Evolutionary conservation across 768 basidiomycete species (phyloP).

Genomic region (Phlegmacium glaucopus): DNA sequence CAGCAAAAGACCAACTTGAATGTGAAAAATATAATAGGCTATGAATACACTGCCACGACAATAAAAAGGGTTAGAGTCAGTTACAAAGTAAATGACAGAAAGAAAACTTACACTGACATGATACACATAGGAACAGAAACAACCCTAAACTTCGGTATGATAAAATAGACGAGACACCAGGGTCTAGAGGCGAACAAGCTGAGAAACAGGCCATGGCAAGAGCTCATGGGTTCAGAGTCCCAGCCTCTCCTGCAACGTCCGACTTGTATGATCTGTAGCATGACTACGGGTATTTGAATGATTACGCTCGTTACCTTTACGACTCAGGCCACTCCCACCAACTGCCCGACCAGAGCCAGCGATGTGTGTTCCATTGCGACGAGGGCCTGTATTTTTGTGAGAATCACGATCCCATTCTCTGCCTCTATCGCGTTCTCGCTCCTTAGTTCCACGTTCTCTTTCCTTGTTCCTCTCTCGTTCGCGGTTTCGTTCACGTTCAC

Average conservation of each 20-base stretch:
- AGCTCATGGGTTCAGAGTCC: constrained; percentile 48
- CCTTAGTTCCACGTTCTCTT: constrained; percentile 36
- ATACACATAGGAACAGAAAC: background rate
- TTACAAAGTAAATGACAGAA: constrained; percentile 2
- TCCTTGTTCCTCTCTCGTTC: constrained; percentile 21
- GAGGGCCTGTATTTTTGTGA: constrained; percentile 11
- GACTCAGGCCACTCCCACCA: constrained; percentile 14
- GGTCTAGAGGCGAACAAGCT: background rate
- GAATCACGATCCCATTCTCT: constrained; percentile 25
- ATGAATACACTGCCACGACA: too few species aligned
- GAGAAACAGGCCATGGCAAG: background rate
- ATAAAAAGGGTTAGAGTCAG: background rate
- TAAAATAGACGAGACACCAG: background rate
- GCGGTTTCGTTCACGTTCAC: constrained; percentile 28
- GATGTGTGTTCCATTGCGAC: constrained; percentile 7
- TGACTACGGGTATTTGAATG: constrained; percentile 32
- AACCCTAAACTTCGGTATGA: background rate
- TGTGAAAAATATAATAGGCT: too few species aligned
- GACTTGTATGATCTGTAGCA: constrained; percentile 42
- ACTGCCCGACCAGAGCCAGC: background rate
- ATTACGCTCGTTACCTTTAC: constrained; percentile 25
- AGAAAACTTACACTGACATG: background rate
- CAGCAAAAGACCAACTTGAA: too few species aligned
- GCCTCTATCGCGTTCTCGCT: constrained; percentile 31
- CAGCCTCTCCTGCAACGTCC: constrained; percentile 85